Conservation (phyloP, 148 eudicot genomes). For the Fagopyrum tataricum region DNA sequence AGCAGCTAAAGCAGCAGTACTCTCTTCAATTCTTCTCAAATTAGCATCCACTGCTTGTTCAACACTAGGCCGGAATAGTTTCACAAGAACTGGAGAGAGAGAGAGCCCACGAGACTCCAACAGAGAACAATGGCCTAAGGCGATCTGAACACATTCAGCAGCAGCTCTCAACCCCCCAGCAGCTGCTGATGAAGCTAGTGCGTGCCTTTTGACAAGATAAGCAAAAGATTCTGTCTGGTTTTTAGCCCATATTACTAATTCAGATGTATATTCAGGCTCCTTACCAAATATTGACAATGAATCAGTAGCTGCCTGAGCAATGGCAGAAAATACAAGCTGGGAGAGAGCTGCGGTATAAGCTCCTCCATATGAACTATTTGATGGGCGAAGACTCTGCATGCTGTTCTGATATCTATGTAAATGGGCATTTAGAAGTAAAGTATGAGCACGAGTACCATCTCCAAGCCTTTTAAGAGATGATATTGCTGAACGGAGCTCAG, state of each 20-base stretch:
- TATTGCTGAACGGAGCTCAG: constrained; percentile 84
- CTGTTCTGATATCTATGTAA: constrained; percentile 78
- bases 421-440: constrained; percentile 83
- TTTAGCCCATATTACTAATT: constrained; percentile 94
- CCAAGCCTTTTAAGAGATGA: constrained; percentile 88
- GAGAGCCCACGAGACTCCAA: constrained; percentile 89
- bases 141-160: constrained; percentile 98
- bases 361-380: constrained; percentile 98
- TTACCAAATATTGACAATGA: constrained; percentile 69
- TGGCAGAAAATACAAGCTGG: constrained; percentile 88
- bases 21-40: constrained; percentile 87
- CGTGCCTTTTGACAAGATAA: constrained; percentile 85
- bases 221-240: constrained; percentile 88
- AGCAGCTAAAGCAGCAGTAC: constrained; percentile 89
- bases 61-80: constrained; percentile 82
- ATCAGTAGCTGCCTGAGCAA: constrained; percentile 88
- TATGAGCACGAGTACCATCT: constrained; percentile 97
- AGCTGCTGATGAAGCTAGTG: constrained; percentile 95
- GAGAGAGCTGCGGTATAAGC: constrained; percentile 99
- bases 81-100: constrained; percentile 79
- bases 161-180: constrained; percentile 98
- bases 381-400: constrained; percentile 91
- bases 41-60: constrained; percentile 95
- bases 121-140: constrained; percentile 87
- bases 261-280: constrained; percentile 86